Evolutionary conservation across 495 filamentous ascomycete species (phyloP), one percentile per base, ranked within the genome.

Genomic region (Penicillium mononematosum): DNA sequence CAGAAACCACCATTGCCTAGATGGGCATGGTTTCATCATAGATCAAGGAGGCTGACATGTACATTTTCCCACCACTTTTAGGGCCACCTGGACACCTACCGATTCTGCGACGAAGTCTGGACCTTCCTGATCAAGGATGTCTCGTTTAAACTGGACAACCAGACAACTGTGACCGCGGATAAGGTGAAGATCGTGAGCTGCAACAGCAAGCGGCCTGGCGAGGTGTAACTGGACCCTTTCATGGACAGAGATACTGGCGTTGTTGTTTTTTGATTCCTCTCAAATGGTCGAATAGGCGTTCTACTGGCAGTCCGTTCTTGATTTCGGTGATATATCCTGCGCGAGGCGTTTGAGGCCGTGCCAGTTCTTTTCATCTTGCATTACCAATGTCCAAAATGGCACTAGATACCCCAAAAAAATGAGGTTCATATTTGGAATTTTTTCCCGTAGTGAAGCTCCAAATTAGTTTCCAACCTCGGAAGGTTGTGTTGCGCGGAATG

Each of bases 71-170:
- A 14, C 4, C 51, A 9, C 9, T 27, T 12, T 25, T 66, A 98
- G 94, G 95, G 94, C 29, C 92, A 95, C 62, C 86, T 99, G 45
- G 94, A 99, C 72, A 99, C 95, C 29, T 99, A 99, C 79, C 91
- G 95, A 63, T 99, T 98, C 82, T 99, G 95, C 79, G 95, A 99
- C 74, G 95, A 99, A 78, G 95, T 99, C 52, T 99, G 95, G 95
- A 99, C 95, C 2, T 99, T 99, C 78, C 81, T 98, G 58, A 94
- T 99, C 75, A 97, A 97, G 73, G 92, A 98, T 58, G 91, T 98
- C 53, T 91, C 86, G 24, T 96, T 99, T 82, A 98, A 98, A 76
- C 85, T 99, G 73, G 91, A 96, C 58, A 90, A 90, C 66, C 82
- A 85, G 58, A 79, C 79, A 24, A 75, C 73, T 3, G 78, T 89